These are phyloP conservation scores for Sporothrix globosa DNA, from an alignment of 2,329 filamentous ascomycete species.

Conservation along the genomic window DNA sequence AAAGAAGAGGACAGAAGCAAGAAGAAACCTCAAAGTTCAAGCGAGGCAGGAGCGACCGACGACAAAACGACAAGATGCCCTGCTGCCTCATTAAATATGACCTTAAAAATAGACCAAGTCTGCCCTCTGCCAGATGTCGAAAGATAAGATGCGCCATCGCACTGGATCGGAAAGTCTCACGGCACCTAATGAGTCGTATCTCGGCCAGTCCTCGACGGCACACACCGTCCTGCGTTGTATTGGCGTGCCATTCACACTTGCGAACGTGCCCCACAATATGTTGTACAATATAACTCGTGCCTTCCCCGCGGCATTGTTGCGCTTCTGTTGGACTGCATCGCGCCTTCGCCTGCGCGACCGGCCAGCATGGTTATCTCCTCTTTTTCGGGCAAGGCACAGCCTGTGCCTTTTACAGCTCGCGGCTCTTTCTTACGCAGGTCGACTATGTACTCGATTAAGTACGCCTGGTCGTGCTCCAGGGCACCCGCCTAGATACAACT, in stretches of 20 bases:
- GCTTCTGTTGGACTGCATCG: constrained; percentile 1
- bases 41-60: not conserved
- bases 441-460: not conserved
- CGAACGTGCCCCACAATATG: not conserved
- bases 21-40: not conserved
- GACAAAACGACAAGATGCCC: not conserved
- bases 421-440: not conserved
- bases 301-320: not conserved
- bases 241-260: not conserved
- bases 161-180: not conserved
- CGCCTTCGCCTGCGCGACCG: not conserved
- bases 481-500: not conserved
- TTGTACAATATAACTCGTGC: not conserved
- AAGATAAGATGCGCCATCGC: constrained; percentile 23
- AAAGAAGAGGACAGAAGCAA: not conserved
- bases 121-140: not conserved
- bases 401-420: constrained; percentile 24
- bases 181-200: constrained; percentile 1
- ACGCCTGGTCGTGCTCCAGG: too few relatives aligned
- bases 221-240: too few relatives aligned
- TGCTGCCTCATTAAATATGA: not conserved
- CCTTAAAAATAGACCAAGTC: not conserved
- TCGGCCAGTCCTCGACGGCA: not conserved
- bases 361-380: not conserved
- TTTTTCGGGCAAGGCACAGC: not conserved